A percentile compares a stretch with the other conserved stretches of the same genome.
These are phyloP conservation scores for Xylariaceae sp. DNA, from an alignment of 2,329 filamentous ascomycete genomes.

Conservation along the genomic window DNA sequence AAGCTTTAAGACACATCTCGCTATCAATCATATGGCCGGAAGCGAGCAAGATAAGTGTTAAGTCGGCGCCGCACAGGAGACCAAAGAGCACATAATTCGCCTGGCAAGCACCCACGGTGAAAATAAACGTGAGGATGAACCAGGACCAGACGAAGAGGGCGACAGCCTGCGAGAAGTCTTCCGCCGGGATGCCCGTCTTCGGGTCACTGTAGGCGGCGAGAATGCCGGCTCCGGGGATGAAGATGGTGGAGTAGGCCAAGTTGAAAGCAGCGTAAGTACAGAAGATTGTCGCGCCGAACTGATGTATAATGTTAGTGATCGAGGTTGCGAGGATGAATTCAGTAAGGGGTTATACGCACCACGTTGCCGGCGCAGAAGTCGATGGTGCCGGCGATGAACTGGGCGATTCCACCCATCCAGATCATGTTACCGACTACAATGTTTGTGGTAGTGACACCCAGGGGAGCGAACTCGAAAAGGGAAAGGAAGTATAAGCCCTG, in stretches of 20 bases:
- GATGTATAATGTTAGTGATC: constrained; percentile 2
- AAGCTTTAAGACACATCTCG: constrained; percentile 21
- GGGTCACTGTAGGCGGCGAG: constrained; percentile 34
- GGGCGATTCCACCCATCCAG: constrained; percentile 34
- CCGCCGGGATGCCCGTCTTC: constrained; percentile 23
- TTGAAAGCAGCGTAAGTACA: constrained; percentile 38
- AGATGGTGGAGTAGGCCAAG: constrained; percentile 36
- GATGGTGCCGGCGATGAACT: constrained; percentile 26
- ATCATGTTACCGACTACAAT: constrained; percentile 34
- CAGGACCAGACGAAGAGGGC: constrained; percentile 28
- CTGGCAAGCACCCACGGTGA: constrained; percentile 27
- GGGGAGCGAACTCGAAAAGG: constrained; percentile 23
- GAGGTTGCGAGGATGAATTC: neutral
- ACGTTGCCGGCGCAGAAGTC: constrained; percentile 26
- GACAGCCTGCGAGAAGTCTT: constrained; percentile 26
- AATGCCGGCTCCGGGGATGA: constrained; percentile 35
- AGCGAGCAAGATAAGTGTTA: constrained; percentile 25
- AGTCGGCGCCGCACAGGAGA: constrained; percentile 22
- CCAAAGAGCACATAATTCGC: constrained; percentile 22
- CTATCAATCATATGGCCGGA: constrained; percentile 22
- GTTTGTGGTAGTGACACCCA: constrained; percentile 22
- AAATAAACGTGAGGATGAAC: constrained; percentile 28
- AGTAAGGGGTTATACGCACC: constrained; percentile 15
- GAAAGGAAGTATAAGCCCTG: constrained; percentile 30
- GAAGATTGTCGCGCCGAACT: constrained; percentile 37